phyloP scores from a whole-genome alignment of 441 rosid species.

The Corymbia calophylla region DNA sequence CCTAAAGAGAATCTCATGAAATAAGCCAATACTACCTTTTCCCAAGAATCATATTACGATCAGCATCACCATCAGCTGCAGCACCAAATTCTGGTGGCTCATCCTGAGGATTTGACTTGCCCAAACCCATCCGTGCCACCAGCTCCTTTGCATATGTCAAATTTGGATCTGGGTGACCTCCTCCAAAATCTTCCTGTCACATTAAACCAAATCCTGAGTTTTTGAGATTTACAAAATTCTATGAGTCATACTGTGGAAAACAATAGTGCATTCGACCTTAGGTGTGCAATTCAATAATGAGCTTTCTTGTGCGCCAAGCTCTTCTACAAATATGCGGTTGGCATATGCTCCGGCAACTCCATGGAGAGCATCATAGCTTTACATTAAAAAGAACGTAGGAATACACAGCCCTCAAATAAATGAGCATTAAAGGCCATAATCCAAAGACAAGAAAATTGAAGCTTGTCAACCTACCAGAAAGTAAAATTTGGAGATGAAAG shows the following conservation, averaged over 20 bases:
- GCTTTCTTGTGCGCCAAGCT: conserved; percentile 83
- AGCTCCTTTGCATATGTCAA: conserved; percentile 95
- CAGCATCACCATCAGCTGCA: conserved; percentile 99
- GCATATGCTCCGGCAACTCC: conserved; percentile 99
- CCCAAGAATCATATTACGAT: conserved; percentile 98
- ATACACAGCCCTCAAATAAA: background rate
- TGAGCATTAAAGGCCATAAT: background rate
- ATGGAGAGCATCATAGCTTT: conserved; percentile 89
- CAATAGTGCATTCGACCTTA: conserved; percentile 41
- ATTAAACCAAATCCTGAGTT: background rate
- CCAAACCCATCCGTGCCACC: conserved; percentile 92
- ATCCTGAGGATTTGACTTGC: conserved; percentile 49
- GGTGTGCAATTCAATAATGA: conserved; percentile 84
- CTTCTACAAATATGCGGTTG: conserved; percentile 85
- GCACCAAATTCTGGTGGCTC: conserved; percentile 98
- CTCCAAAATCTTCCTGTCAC: conserved; percentile 94
- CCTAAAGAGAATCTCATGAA: background rate
- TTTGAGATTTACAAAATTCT: background rate
- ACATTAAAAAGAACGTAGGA: background rate
- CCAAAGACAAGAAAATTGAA: background rate
- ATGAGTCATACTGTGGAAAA: background rate
- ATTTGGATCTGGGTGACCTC: conserved; percentile 99
- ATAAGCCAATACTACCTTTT: conserved; percentile 49
- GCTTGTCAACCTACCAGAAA: conserved; percentile 60
- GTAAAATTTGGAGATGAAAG: conserved; percentile 80